Evolutionary conservation across 495 filamentous ascomycete species (phyloP).

Genomic region (Baudoinia panamericana): DNA sequence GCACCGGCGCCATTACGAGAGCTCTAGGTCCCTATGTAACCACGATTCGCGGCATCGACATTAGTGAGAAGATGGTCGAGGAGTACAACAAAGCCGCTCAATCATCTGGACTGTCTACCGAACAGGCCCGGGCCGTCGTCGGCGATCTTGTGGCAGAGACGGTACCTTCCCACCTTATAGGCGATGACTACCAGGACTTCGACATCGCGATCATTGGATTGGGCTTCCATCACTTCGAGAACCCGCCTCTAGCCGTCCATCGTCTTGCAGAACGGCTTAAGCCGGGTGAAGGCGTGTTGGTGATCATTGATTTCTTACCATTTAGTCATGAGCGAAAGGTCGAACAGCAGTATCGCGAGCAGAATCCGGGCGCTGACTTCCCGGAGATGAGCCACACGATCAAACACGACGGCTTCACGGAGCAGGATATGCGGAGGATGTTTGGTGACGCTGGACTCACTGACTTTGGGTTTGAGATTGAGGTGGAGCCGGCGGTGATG

Average conservation of each 20-base stretch:
- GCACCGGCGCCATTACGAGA: slow-evolving; percentile 49
- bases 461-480: slow-evolving; percentile 13
- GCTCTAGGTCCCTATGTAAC: slow-evolving; percentile 49
- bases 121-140: slow-evolving; percentile 13
- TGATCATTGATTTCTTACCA: slow-evolving; percentile 52
- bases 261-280: slow-evolving; percentile 46
- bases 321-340: slow-evolving; percentile 2
- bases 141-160: slow-evolving; percentile 10
- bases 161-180: slow-evolving; percentile 3
- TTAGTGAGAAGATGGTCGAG: slow-evolving; percentile 53
- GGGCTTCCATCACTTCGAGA: slow-evolving; percentile 61
- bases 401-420: slow-evolving; percentile 16
- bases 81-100: slow-evolving; percentile 38
- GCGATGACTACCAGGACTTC: slow-evolving; percentile 43
- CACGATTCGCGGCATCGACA: slow-evolving; percentile 49
- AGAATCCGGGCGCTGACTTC: not conserved
- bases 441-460: slow-evolving; percentile 12
- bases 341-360: not conserved
- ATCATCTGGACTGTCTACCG: slow-evolving; percentile 17
- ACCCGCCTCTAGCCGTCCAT: slow-evolving; percentile 42
- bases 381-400: slow-evolving; percentile 15
- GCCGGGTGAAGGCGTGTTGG: slow-evolving; percentile 42
- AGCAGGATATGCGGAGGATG: slow-evolving; percentile 11
- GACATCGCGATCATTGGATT: slow-evolving; percentile 52
- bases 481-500: slow-evolving; percentile 13